Evolutionary conservation across 306 rosid species (phyloP).

Genomic region (Quillaja saponaria): DNA sequence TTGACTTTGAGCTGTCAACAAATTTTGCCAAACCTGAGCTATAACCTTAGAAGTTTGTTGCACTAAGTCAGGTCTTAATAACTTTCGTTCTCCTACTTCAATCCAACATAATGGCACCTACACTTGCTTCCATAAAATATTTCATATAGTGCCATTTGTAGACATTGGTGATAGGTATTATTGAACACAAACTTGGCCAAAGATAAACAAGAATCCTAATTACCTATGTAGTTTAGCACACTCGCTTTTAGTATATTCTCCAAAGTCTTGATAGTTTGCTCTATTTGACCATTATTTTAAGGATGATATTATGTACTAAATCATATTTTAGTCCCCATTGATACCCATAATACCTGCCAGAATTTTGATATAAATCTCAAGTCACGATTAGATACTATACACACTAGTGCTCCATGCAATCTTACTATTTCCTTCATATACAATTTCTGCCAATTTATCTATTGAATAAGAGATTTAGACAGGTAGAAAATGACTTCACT

Average conservation of each 20-base stretch:
- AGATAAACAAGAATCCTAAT: not conserved
- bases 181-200: not conserved
- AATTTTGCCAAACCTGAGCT: too few relatives aligned
- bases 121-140: not conserved
- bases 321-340: too few relatives aligned
- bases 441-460: not conserved
- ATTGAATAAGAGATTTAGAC: too few relatives aligned
- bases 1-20: not conserved
- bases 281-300: too few relatives aligned
- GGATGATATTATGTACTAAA: too few relatives aligned
- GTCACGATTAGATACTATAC: too few relatives aligned
- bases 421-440: too few relatives aligned
- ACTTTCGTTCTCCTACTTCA: not conserved
- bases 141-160: not conserved
- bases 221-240: not conserved
- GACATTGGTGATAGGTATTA: not conserved
- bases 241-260: not conserved
- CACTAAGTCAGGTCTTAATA: not conserved
- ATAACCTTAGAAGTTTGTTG: not conserved
- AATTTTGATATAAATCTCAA: too few relatives aligned
- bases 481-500: not conserved
- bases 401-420: too few relatives aligned
- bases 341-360: too few relatives aligned
- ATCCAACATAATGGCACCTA: not conserved
- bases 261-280: not conserved